Evolutionary conservation across 257 asterid genomes (phyloP).

Genomic region (Penstemon davidsonii): DNA sequence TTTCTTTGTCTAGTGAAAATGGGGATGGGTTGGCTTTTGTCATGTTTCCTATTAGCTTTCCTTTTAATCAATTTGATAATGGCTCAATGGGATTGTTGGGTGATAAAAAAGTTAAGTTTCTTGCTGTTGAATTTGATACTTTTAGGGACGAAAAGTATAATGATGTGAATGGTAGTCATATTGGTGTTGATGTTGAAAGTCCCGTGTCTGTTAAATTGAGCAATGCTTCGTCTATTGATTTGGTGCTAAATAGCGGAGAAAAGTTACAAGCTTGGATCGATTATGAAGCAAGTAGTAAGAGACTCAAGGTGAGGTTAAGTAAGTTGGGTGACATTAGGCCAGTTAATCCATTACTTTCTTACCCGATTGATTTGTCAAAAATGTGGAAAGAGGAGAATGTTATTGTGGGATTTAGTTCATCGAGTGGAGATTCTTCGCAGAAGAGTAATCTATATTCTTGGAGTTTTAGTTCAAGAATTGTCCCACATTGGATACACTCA

Average conservation of each 20-base stretch:
- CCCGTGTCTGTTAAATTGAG: conserved; percentile 59
- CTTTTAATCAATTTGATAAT: conserved; percentile 47
- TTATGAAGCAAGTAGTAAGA: conserved; percentile 69
- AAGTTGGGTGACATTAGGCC: conserved; percentile 53
- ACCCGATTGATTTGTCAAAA: conserved; percentile 53
- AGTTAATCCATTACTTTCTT: conserved; percentile 51
- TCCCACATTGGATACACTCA: conserved; percentile 80
- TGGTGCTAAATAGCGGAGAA: conserved; percentile 59
- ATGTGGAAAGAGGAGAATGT: conserved; percentile 62
- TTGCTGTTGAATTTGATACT: conserved; percentile 77
- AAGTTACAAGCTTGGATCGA: conserved; percentile 85
- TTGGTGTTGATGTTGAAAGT: conserved; percentile 61
- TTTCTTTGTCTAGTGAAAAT: conserved; percentile 57
- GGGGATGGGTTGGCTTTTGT: conserved; percentile 81
- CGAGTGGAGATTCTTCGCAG: conserved; percentile 59
- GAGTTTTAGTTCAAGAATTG: conserved; percentile 51
- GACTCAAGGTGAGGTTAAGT: conserved; percentile 66
- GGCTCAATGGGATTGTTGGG: conserved; percentile 63
- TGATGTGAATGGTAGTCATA: conserved; percentile 66
- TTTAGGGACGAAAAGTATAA: conserved; percentile 45
- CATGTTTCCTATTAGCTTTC: conserved; percentile 58
- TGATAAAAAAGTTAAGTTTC: conserved; percentile 46
- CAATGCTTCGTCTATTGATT: conserved; percentile 54
- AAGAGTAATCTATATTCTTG: conserved; percentile 54
- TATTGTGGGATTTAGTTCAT: conserved; percentile 66